phyloP scores from a whole-genome alignment of 208 protist species.

The Wallacemonas sp. region DNA sequence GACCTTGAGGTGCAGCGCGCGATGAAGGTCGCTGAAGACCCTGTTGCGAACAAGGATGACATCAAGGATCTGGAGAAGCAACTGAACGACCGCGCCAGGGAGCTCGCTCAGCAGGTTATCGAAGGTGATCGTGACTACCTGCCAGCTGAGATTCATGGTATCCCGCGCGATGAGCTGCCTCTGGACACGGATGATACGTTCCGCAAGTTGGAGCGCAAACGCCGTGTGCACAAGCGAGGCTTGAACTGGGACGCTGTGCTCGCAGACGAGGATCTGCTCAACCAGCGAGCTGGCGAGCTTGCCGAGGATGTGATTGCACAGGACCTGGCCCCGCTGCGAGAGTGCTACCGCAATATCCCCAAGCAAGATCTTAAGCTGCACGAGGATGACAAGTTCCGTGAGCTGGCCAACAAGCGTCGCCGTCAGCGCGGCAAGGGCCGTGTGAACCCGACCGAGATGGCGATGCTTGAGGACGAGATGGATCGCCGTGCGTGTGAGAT shows the following conservation, averaged over 20 bases:
- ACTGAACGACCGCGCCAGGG: constrained; percentile 52
- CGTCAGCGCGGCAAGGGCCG: constrained; percentile 9
- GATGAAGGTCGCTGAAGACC: constrained; percentile 47
- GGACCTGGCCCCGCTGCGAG: constrained; percentile 54
- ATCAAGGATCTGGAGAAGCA: constrained; percentile 48
- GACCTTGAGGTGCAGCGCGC: constrained; percentile 62
- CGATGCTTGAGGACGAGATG: constrained; percentile 74
- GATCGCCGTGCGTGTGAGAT: constrained; percentile 73
- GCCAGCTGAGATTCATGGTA: constrained; percentile 49
- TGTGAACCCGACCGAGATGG: constrained; percentile 45
- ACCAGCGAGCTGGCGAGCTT: constrained; percentile 48
- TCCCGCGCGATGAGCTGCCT: constrained; percentile 64
- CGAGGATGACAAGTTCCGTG: constrained; percentile 55
- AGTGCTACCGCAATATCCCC: constrained; percentile 64
- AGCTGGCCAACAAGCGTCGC: constrained; percentile 25
- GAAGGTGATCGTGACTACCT: constrained; percentile 43
- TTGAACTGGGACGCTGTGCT: constrained; percentile 40
- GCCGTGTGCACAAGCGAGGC: constrained; percentile 48
- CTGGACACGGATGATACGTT: constrained; percentile 72
- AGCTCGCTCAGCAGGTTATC: constrained; percentile 43
- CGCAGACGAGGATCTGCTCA: constrained; percentile 48
- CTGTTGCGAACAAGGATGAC: constrained; percentile 11
- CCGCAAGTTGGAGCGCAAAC: constrained; percentile 48
- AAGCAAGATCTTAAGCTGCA: constrained; percentile 74
- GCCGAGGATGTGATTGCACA: constrained; percentile 58